Conservation (phyloP, 1,284 basidiomycete genomes). For the Athelia sp. region DNA sequence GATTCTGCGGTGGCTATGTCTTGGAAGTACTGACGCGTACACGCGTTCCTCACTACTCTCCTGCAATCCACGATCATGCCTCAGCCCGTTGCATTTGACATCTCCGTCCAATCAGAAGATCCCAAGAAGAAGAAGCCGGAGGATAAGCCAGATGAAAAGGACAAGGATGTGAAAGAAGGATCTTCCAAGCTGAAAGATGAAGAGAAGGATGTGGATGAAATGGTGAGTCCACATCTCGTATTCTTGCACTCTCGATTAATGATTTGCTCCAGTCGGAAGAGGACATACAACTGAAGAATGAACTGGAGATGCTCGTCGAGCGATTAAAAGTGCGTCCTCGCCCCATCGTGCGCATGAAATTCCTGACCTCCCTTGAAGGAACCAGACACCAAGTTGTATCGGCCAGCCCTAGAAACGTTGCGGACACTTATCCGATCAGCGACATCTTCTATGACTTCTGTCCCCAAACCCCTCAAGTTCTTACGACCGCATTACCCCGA, state of each 20-base stretch:
- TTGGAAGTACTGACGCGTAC: constrained; percentile 8
- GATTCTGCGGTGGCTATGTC: no score
- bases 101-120: constrained; percentile 66
- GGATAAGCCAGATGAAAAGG: constrained; percentile 25
- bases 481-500: constrained; percentile 92
- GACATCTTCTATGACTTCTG: constrained; percentile 99
- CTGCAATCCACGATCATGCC: constrained; percentile 32
- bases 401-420: constrained; percentile 90
- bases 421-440: constrained; percentile 94
- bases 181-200: constrained; percentile 48
- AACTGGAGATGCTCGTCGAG: constrained; percentile 97
- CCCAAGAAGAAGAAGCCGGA: constrained; percentile 67
- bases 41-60: constrained; percentile 10
- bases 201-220: constrained; percentile 74
- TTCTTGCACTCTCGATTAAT: constrained; percentile 10
- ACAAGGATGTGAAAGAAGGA: constrained; percentile 32
- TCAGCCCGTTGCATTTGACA: constrained; percentile 48
- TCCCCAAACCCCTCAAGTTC: constrained; percentile 99
- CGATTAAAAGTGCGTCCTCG: constrained; percentile 70
- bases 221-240: constrained; percentile 52
- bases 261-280: constrained; percentile 75
- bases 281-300: constrained; percentile 89
- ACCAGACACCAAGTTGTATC: constrained; percentile 79
- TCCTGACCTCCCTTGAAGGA: constrained; percentile 52
- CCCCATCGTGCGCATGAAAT: constrained; percentile 3